Conservation (phyloP, 805 yeast genomes). For the Myxozyma vanderwaltii region DNA sequence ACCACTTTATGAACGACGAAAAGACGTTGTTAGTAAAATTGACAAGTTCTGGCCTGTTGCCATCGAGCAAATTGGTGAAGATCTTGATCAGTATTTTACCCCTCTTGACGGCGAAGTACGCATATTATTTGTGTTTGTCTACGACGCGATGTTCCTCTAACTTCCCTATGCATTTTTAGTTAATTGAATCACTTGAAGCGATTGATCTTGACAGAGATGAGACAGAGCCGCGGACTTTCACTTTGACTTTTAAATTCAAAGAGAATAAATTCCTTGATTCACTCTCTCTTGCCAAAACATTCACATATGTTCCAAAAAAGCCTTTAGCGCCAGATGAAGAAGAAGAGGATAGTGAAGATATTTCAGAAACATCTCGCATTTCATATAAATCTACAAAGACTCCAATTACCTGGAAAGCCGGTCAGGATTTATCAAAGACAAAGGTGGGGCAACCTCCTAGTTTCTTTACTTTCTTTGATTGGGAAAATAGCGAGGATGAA, state of each 20-base stretch:
- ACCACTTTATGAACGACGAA: conserved; percentile 60
- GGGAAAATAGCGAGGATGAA: conserved; percentile 62
- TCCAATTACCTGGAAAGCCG: conserved; percentile 68
- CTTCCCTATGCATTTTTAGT: not conserved
- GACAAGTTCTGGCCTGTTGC: conserved; percentile 89
- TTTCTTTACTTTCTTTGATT: conserved; percentile 76
- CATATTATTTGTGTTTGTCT: not conserved
- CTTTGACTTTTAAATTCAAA: conserved; percentile 62
- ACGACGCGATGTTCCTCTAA: not conserved
- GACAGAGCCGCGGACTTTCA: conserved; percentile 56
- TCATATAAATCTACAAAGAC: conserved; percentile 57
- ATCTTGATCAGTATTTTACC: conserved; percentile 69
- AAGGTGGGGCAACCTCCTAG: conserved; percentile 44
- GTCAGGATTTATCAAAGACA: conserved; percentile 58
- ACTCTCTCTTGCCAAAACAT: conserved; percentile 63
- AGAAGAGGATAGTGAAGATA: conserved; percentile 42
- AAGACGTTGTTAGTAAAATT: conserved; percentile 53
- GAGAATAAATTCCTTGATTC: conserved; percentile 53
- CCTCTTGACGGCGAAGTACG: conserved; percentile 66
- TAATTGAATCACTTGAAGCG: conserved; percentile 48
- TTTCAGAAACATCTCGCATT: conserved; percentile 55
- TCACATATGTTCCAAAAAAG: conserved; percentile 42
- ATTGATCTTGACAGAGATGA: conserved; percentile 56
- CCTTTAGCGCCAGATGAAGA: conserved; percentile 38
- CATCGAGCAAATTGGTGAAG: conserved; percentile 78